phyloP scores from a whole-genome alignment of 441 rosid species.

The Geranium incanum region DNA sequence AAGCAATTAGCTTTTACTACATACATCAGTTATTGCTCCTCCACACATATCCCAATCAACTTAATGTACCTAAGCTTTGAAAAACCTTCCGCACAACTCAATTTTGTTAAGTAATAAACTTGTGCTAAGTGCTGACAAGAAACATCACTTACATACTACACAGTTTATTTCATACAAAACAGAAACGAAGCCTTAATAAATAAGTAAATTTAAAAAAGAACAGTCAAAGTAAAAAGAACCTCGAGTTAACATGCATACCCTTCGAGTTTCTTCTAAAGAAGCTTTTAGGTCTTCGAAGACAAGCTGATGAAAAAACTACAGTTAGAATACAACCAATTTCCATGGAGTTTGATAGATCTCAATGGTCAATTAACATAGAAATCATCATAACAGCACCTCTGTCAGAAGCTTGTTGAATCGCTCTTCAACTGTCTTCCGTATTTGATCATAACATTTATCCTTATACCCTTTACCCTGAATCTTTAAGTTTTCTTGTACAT shows the following conservation, averaged over 20 bases:
- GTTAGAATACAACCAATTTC: constrained; percentile 23
- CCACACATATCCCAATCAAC: too few species aligned
- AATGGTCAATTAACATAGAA: constrained; percentile 5
- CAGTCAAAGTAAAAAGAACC: not conserved
- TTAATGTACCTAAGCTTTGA: too few species aligned
- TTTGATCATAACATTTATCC: constrained; percentile 96
- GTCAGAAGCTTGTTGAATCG: constrained; percentile 79
- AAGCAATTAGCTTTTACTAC: too few species aligned
- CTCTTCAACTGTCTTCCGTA: constrained; percentile 78
- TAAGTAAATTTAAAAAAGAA: not conserved
- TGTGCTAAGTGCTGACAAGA: not conserved
- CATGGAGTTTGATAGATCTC: constrained; percentile 15
- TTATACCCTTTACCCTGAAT: constrained; percentile 86
- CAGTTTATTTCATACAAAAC: not conserved
- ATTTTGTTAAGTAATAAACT: too few species aligned
- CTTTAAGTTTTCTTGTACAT: constrained; percentile 62
- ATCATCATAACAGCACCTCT: constrained; percentile 37
- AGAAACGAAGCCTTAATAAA: not conserved
- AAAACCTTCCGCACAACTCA: too few species aligned
- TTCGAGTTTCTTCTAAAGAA: constrained; percentile 91
- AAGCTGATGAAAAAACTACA: constrained; percentile 48
- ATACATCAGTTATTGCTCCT: too few species aligned
- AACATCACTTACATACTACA: not conserved
- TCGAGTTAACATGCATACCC: constrained; percentile 36
- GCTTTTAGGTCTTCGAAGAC: constrained; percentile 86